A percentile compares a stretch with the other conserved stretches of the same genome.
Evolutionary conservation across 169 alveolate genomes (phyloP).

Genomic region (Babesia divergens): DNA sequence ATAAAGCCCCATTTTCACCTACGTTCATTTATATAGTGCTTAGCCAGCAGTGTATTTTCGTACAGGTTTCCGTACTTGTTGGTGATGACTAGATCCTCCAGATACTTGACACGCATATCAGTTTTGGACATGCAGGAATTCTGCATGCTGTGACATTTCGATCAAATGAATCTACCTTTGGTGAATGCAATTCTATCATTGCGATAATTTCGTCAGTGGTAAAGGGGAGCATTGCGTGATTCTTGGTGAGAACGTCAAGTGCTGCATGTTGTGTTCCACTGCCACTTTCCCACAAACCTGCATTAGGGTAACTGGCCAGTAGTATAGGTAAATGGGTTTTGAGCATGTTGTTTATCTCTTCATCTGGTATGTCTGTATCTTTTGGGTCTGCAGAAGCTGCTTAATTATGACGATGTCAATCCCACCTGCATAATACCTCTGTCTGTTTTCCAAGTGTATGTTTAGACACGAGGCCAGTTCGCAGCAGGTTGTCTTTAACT

Average conservation of each 20-base stretch:
- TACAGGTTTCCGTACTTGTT: slow-evolving; percentile 41
- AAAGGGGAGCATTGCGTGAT: slow-evolving; percentile 51
- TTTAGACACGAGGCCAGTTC: slow-evolving; percentile 56
- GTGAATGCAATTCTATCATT: slow-evolving; percentile 36
- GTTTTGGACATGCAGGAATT: slow-evolving; percentile 5
- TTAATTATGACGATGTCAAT: not conserved
- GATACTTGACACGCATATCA: slow-evolving; percentile 41
- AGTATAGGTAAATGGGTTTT: slow-evolving; percentile 49
- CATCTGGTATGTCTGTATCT: not conserved
- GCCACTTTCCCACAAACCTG: slow-evolving; percentile 23
- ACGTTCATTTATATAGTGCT: slow-evolving; percentile 50
- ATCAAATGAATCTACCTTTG: slow-evolving; percentile 8
- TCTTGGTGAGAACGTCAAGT: slow-evolving; percentile 54
- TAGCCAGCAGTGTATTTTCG: slow-evolving; percentile 58
- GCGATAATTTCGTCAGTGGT: slow-evolving; percentile 44
- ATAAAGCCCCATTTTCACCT: not conserved
- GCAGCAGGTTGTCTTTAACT: slow-evolving; percentile 13
- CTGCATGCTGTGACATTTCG: not conserved
- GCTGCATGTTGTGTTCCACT: slow-evolving; percentile 4
- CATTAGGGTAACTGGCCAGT: slow-evolving; percentile 40
- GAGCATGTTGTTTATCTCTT: slow-evolving; percentile 29
- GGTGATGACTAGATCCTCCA: slow-evolving; percentile 56
- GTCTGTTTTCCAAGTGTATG: slow-evolving; percentile 19
- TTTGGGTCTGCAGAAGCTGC: not conserved
- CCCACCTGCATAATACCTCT: slow-evolving; percentile 4